These are phyloP conservation scores for Fraxinus americana DNA, from an alignment of 257 asterid genomes.

Conservation along the genomic window DNA sequence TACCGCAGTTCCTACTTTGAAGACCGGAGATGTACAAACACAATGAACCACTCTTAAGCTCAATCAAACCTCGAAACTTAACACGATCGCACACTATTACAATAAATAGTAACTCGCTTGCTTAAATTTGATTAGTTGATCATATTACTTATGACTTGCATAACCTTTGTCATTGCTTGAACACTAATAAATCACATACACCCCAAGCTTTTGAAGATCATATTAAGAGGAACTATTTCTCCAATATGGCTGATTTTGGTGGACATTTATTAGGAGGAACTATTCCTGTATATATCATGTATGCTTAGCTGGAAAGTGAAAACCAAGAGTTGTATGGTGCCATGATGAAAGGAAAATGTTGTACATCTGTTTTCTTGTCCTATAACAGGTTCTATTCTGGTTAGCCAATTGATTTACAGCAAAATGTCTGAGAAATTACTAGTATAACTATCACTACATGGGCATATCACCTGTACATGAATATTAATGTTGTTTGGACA, in stretches of 20 bases:
- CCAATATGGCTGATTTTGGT: slow-evolving; percentile 18
- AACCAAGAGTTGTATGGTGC: background rate
- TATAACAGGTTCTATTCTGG: slow-evolving; percentile 16
- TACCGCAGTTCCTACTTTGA: background rate
- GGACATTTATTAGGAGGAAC: slow-evolving; percentile 32
- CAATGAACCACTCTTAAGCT: background rate
- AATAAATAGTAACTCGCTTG: background rate
- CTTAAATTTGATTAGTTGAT: too few relatives aligned
- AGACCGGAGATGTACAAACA: background rate
- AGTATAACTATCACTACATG: slow-evolving; percentile 11
- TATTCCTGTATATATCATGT: background rate
- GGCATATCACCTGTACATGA: slow-evolving; percentile 12
- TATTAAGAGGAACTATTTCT: slow-evolving; percentile 8
- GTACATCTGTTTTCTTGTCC: slow-evolving; percentile 24
- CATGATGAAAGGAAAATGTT: slow-evolving; percentile 19
- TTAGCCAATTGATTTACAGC: slow-evolving; percentile 45
- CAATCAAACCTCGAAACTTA: background rate
- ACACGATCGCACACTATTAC: background rate
- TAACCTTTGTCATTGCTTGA: too few relatives aligned
- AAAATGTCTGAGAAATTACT: slow-evolving; percentile 40
- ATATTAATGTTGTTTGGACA: slow-evolving; percentile 28
- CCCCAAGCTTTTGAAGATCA: background rate
- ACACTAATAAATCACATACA: too few relatives aligned
- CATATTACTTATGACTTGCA: too few relatives aligned
- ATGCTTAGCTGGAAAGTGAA: slow-evolving; percentile 11